Percentiles rank a stretch among this genome's conserved stretches.
Evolutionary conservation across 352 stramenopile species (phyloP).

Genomic region (Phytophthora europaea): DNA sequence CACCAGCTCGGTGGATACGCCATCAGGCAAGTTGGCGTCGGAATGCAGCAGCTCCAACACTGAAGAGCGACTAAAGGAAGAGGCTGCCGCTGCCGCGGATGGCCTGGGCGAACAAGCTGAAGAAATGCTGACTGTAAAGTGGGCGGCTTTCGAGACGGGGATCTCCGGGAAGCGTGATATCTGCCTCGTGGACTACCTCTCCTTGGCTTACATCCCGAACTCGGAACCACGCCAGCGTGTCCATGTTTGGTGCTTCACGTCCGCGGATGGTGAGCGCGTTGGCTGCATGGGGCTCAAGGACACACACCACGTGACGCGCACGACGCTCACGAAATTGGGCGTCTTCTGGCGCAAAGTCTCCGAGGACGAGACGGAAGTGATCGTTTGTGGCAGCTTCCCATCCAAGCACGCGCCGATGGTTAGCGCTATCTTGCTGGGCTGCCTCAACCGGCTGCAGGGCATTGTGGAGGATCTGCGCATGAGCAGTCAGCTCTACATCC

Average conservation of each 20-base stretch:
- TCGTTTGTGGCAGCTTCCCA: conserved; percentile 81
- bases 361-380: conserved; percentile 82
- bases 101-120: conserved; percentile 47
- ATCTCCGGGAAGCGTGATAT: conserved; percentile 69
- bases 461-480: conserved; percentile 82
- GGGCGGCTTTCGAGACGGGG: conserved; percentile 74
- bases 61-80: conserved; percentile 39
- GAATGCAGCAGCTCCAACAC: conserved; percentile 39
- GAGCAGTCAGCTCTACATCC: conserved; percentile 80
- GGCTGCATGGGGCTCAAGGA: conserved; percentile 83
- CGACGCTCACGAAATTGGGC: conserved; percentile 69
- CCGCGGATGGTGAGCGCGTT: conserved; percentile 76
- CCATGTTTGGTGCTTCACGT: conserved; percentile 84
- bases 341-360: conserved; percentile 79
- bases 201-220: conserved; percentile 69
- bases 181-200: conserved; percentile 81
- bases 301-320: conserved; percentile 68
- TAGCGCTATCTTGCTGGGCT: conserved; percentile 60
- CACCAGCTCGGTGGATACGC: conserved; percentile 35
- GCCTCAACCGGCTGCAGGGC: conserved; percentile 63
- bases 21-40: conserved; percentile 23
- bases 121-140: conserved; percentile 81
- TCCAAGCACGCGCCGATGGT: conserved; percentile 73
- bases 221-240: conserved; percentile 64
- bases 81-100: conserved; percentile 30